Percentiles rank a stretch among this genome's conserved stretches.
Evolutionary conservation across 352 stramenopile genomes (phyloP).

Genomic region (Phytophthora constricta): DNA sequence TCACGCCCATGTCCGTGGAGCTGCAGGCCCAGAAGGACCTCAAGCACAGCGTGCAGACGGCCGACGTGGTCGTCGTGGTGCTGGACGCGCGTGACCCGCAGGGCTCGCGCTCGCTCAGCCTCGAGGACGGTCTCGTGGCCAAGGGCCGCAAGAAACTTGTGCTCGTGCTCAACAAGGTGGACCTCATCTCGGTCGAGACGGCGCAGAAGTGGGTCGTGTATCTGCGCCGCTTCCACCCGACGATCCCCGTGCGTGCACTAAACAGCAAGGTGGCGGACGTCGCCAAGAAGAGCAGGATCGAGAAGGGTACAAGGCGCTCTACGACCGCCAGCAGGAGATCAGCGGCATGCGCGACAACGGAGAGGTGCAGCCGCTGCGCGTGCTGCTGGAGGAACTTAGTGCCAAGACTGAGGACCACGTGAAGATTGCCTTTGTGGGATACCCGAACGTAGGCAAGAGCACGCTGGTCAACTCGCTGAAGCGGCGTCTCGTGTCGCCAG

Average conservation of each 20-base stretch:
- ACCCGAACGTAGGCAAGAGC: slow-evolving; percentile 97
- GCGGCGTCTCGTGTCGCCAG: slow-evolving; percentile 58
- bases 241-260: slow-evolving; percentile 88
- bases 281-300: slow-evolving; percentile 84
- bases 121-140: slow-evolving; percentile 95
- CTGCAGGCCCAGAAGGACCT: slow-evolving; percentile 83
- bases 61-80: slow-evolving; percentile 85
- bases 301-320: slow-evolving; percentile 72
- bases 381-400: slow-evolving; percentile 97
- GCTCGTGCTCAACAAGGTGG: slow-evolving; percentile 99
- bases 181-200: slow-evolving; percentile 91
- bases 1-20: slow-evolving; percentile 74
- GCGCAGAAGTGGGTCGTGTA: slow-evolving; percentile 96
- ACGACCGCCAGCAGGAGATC: slow-evolving; percentile 74
- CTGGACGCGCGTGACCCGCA: slow-evolving; percentile 98
- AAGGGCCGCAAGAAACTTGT: slow-evolving; percentile 97
- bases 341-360: slow-evolving; percentile 78
- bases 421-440: slow-evolving; percentile 97
- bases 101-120: slow-evolving; percentile 91
- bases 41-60: slow-evolving; percentile 69
- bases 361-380: slow-evolving; percentile 89
- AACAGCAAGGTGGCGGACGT: slow-evolving; percentile 91
- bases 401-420: slow-evolving; percentile 77
- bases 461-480: slow-evolving; percentile 97
- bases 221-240: slow-evolving; percentile 94